Evolutionary conservation across 306 rosid genomes (phyloP), one percentile per base, ranked within the genome.

Genomic region (Quercus wislizeni): DNA sequence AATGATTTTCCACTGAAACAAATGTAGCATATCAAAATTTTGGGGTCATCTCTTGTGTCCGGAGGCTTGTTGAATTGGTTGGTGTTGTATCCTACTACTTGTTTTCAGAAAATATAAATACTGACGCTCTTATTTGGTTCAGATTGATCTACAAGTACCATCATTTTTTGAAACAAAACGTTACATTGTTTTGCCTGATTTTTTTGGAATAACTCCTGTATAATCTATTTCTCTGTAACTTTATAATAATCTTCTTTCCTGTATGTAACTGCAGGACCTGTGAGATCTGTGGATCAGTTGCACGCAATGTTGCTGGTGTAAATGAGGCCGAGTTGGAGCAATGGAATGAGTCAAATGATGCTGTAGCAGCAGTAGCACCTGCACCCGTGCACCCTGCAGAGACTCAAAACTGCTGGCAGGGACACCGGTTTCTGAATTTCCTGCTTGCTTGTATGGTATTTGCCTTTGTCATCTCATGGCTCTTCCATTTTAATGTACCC

Each of bases 381-480:
- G 86, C 84, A 65, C 82, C 88, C 8, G 69, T 62, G 8, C 75
- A 90, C 38, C 28, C 88, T 0, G 72, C 85, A 17, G 94, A 89
- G 77, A 83, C 71, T 78, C 85, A 83, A 57, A 86, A 65, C 82
- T 94, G 92, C 87, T 94, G 98, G 98, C 94, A 92, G 79, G 97
- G 98, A 17, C 97, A 90, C 72, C 88, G 94, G 46, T 94, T 94
- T 87, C 82, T 92, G 64, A 94, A 94, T 76, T 89, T 94, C 78
- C 84, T 92, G 70, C 92, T 92, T 49, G 98, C 98, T 4, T 90
- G 92, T 81, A 92, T 94, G 96, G 97, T 94, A 3, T 94, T 94
- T 72, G 97, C 98, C 52, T 94, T 94, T 67, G 92, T 92, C 74
- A 94, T 92, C 76, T 94, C 98, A 5, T 94, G 98, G 98, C 93